Conservation (phyloP, 148 eudicot species). For the Silene latifolia region DNA sequence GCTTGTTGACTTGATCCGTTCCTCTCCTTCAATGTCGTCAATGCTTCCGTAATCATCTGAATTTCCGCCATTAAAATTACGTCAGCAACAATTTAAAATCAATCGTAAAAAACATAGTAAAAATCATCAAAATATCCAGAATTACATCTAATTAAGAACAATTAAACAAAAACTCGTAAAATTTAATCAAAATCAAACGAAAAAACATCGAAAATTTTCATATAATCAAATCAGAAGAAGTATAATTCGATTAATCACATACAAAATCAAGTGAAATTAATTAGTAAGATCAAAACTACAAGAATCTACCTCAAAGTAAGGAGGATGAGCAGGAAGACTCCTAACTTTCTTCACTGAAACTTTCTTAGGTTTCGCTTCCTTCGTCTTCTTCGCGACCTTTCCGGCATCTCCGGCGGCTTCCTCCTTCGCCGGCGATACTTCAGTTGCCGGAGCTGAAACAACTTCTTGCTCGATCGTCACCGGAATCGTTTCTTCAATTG, state of each 20-base stretch:
- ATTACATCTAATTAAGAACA: not conserved
- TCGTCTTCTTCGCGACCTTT: constrained; percentile 23
- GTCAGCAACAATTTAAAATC: not conserved
- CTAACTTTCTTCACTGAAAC: constrained; percentile 24
- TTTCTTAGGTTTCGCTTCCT: constrained; percentile 39
- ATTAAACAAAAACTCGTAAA: not conserved
- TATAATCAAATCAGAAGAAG: too few relatives aligned
- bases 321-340: constrained; percentile 41
- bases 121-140: not conserved
- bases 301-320: constrained; percentile 43
- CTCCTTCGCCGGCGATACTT: constrained; percentile 22
- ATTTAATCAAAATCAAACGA: not conserved
- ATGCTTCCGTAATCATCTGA: constrained; percentile 52
- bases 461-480: constrained; percentile 24
- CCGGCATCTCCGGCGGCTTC: constrained; percentile 18
- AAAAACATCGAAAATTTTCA: not conserved
- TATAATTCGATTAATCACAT: not conserved
- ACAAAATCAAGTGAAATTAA: not conserved
- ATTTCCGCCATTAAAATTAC: not conserved
- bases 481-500: constrained; percentile 33
- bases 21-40: constrained; percentile 53
- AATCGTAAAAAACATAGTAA: not conserved
- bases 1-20: constrained; percentile 68
- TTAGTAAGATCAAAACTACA: not conserved
- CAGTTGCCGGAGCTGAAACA: constrained; percentile 20